Percentiles rank a stretch among this genome's conserved stretches.
Evolutionary conservation across 345 rosid species (phyloP).

Genomic region (Gossypium herbaceum): DNA sequence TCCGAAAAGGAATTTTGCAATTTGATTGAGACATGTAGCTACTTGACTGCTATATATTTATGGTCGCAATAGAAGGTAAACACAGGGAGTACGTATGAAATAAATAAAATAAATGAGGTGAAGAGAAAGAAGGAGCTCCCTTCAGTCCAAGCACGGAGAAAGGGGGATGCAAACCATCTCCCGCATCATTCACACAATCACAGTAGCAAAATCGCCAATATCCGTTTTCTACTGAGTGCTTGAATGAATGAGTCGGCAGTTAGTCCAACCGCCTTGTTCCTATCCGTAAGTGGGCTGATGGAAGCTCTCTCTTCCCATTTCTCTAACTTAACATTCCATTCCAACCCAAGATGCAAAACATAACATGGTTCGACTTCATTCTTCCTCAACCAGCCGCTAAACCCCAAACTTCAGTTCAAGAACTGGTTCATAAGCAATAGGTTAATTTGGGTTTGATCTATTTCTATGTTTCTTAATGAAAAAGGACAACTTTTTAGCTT

Average conservation of each 20-base stretch:
- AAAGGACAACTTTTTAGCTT: neutral
- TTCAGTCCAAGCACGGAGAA: conserved; percentile 96
- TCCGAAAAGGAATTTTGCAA: neutral
- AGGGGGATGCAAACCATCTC: conserved; percentile 63
- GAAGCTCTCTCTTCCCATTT: conserved; percentile 67
- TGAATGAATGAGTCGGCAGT: conserved; percentile 99
- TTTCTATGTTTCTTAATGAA: neutral
- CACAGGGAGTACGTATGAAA: neutral
- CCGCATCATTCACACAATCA: conserved; percentile 98
- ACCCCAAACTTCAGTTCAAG: neutral
- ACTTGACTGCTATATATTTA: neutral
- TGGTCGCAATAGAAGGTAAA: neutral
- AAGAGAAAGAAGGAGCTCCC: conserved; percentile 84
- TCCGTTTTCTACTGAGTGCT: conserved; percentile 36
- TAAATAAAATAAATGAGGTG: conserved; percentile 14
- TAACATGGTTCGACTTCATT: neutral
- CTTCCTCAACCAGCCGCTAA: neutral
- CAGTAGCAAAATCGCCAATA: conserved; percentile 27
- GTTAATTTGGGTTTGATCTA: neutral
- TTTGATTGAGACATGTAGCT: neutral
- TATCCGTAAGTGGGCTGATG: conserved; percentile 76
- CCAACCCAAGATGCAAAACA: neutral
- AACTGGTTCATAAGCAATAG: neutral
- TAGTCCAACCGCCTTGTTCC: conserved; percentile 52
- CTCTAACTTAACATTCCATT: neutral